Evolutionary conservation across 2,329 filamentous ascomycete species (phyloP), one percentile per base, ranked within the genome.

Genomic region (Phyllosticta citrichinensis): DNA sequence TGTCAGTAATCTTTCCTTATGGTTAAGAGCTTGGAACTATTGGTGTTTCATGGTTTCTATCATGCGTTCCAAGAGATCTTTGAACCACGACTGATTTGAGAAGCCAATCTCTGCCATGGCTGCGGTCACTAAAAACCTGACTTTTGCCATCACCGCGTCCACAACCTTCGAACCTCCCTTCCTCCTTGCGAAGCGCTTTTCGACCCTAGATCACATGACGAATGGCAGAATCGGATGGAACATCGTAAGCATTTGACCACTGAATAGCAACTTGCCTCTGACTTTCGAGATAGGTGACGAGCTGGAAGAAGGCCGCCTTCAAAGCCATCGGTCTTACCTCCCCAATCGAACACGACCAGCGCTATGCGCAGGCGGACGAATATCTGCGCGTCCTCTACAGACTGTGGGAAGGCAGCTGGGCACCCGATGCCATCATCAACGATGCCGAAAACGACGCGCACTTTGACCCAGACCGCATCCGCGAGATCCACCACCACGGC

Each of bases 81-180:
- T 22, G 47, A 19, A 22, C n/a, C 3, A 24, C 19, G 10, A 27
- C 58, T 60, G 11, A 60, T 54, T 5, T 55, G 52, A 52, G 3
- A 35, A 83, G 81, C 81, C 83, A 2, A 84, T 87, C 60, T 79
- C 79, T 2, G 84, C 84, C 33, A 87, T 87, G 84, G 84, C 84
- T 2, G 83, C 84, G 0, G 84, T 85, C 30, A 87, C 84, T 0
- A 86, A 84, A 71, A 83, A 84, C 57, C 73, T 87, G 2, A 76
- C 78, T 0, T 87, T 87, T 64, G 84, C 79, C 1, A 83, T 87
- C 63, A 87, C 84, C 0, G 81, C 82, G 0, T 84, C 82, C 0
- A 86, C 84, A 2, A 82, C 82, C 0, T 87, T 85, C 62, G 83
- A 86, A 63, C 80, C 81, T 0, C 84, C 84, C 0, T 87, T 84